phyloP scores from a whole-genome alignment of 352 stramenopile genomes.

The Globisporangium cylindrosporum region DNA sequence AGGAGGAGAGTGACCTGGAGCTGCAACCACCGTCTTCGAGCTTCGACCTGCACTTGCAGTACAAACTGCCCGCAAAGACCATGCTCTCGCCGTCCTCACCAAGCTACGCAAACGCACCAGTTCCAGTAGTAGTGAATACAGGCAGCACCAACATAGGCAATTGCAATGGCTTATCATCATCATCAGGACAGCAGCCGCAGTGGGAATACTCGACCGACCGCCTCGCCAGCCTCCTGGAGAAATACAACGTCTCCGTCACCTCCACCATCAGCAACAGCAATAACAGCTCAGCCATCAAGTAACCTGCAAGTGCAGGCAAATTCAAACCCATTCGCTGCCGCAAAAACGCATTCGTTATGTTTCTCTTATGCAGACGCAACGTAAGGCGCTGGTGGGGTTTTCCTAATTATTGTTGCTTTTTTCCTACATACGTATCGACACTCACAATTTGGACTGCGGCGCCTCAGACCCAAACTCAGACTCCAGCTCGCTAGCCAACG shows the following conservation, averaged over 20 bases:
- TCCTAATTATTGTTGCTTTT: not conserved
- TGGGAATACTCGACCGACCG: conserved; percentile 61
- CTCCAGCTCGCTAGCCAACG: not conserved
- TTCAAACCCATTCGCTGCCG: not conserved
- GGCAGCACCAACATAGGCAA: not conserved
- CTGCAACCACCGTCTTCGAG: conserved; percentile 17
- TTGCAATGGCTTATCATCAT: not conserved
- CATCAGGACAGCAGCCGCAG: conserved; percentile 7
- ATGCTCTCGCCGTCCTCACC: not conserved
- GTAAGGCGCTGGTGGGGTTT: not conserved
- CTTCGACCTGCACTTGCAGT: conserved; percentile 18
- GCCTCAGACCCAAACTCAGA: not conserved
- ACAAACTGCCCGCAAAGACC: conserved; percentile 24
- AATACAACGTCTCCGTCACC: conserved; percentile 64
- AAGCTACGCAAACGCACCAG: not conserved
- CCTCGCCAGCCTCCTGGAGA: conserved; percentile 52
- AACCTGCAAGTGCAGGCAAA: not conserved
- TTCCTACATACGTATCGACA: not conserved
- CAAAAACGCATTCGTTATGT: not conserved
- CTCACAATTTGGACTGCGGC: conserved; percentile 10
- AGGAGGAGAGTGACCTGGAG: conserved; percentile 16
- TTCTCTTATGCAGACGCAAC: not conserved
- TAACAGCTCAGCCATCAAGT: not conserved
- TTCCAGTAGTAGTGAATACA: not conserved
- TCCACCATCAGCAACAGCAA: not conserved